Evolutionary conservation across 2,329 filamentous ascomycete species (phyloP), one percentile per base, ranked within the genome.

Genomic region (Calycina marina): DNA sequence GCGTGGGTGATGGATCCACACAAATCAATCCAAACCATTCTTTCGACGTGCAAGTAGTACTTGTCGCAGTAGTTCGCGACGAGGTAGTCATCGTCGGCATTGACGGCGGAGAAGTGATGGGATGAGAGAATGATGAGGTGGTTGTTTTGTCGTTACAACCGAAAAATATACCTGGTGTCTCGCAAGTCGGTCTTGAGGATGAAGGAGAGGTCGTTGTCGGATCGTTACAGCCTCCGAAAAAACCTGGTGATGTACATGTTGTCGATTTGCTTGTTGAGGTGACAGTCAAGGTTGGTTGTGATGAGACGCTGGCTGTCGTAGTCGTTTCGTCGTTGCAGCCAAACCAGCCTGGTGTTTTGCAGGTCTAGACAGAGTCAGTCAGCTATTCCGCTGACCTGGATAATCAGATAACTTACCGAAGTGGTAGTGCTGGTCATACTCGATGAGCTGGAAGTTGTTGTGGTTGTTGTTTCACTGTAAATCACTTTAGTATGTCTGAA

Each of bases 111-210:
- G 54, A 45, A 5, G 55, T 59, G 26, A 56, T 54, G 9, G 43
- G 28, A 31, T 52, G 52, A 14, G 51, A 47, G 0, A 55, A 47
- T 4, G 52, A 47, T n/a, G 52, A 39, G 12, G 51, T 49, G 1
- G 57, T 51, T 2, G 52, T 48, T 12, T 53, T 34, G 46, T 66
- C 57, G 41, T 57, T 51, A 43, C 69, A 73, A 4, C 69, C 69
- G 62, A 65, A 72, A 48, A 73, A 68, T 28, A 70, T 64, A 28
- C 70, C 69, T 1, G 69, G 69, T 2, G 59, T 65, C 31, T 60
- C 44, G 42, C 69, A 73, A 4, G 56, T 57, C 0, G 58, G 55
- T 27, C 43, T 39, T 13, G 41, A 39, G 10, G 39, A 28, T 10
- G 51, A 46, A 9, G 49, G 47, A 4, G 52, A 51, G 2, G 56